These are phyloP conservation scores for Yarrowia sp. DNA, from an alignment of 805 yeast species.

Conservation along the genomic window DNA sequence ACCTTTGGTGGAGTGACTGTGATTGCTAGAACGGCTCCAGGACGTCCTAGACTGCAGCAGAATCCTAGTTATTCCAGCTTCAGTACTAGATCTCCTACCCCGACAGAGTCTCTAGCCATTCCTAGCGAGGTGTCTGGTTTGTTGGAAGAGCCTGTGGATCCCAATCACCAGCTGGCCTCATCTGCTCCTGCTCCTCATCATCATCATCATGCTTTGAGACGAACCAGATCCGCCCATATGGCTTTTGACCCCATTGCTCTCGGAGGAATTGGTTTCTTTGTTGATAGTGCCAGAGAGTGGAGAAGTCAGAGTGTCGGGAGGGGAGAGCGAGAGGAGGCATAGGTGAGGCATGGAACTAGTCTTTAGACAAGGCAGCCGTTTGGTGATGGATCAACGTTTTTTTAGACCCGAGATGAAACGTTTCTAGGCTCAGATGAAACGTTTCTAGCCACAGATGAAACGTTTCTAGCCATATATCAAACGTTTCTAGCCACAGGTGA, in stretches of 20 bases:
- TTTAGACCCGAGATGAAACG: too few species aligned
- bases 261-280: background rate
- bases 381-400: too few species aligned
- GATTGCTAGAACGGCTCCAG: background rate
- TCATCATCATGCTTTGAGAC: background rate
- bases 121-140: background rate
- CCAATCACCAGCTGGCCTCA: background rate
- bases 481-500: too few species aligned
- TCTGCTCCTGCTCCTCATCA: conserved; percentile 1
- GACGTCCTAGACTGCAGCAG: conserved; percentile 4
- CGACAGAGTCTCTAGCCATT: conserved; percentile 1
- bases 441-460: too few species aligned
- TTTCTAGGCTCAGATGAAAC: too few species aligned
- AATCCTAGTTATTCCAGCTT: background rate
- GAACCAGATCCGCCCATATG: background rate
- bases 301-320: background rate
- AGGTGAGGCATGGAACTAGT: too few species aligned
- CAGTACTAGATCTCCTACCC: background rate
- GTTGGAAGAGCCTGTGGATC: background rate
- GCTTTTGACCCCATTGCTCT: background rate
- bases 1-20: conserved; percentile 11
- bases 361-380: background rate
- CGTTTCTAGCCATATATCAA: too few species aligned
- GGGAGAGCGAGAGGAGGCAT: background rate
- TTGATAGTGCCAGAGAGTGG: background rate